phyloP scores from a whole-genome alignment of 441 rosid genomes.

The Croton laevigatus region DNA sequence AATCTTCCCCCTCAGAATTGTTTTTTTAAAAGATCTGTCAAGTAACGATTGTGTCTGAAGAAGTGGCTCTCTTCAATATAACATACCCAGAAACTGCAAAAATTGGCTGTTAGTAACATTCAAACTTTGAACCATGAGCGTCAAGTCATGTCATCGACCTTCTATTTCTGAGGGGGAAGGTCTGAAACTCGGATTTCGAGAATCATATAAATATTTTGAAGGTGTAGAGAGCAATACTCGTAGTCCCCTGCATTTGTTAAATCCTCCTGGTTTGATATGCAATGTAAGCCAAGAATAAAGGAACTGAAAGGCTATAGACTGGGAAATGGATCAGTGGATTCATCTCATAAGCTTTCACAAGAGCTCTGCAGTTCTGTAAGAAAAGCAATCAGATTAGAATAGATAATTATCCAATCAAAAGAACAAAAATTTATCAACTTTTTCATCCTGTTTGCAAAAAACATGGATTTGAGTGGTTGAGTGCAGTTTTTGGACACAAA shows the following conservation, averaged over 20 bases:
- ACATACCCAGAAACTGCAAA: background rate
- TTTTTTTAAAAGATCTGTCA: background rate
- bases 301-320: constrained; percentile 59
- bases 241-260: constrained; percentile 22
- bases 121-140: background rate
- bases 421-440: background rate
- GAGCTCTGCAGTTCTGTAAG: constrained; percentile 65
- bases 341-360: constrained; percentile 86
- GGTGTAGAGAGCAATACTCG: background rate
- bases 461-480: background rate
- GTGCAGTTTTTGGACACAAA: background rate
- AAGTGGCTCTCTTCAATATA: background rate
- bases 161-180: background rate
- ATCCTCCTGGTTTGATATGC: constrained; percentile 48
- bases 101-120: background rate
- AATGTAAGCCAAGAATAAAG: constrained; percentile 51
- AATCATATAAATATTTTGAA: background rate
- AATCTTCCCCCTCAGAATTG: background rate
- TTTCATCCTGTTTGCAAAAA: background rate
- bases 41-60: background rate
- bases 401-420: background rate
- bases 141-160: background rate
- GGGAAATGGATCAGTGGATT: constrained; percentile 74
- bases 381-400: constrained; percentile 12
- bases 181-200: background rate